These are phyloP conservation scores for Kazachstania africana DNA, from an alignment of 805 yeast species.

Conservation along the genomic window DNA sequence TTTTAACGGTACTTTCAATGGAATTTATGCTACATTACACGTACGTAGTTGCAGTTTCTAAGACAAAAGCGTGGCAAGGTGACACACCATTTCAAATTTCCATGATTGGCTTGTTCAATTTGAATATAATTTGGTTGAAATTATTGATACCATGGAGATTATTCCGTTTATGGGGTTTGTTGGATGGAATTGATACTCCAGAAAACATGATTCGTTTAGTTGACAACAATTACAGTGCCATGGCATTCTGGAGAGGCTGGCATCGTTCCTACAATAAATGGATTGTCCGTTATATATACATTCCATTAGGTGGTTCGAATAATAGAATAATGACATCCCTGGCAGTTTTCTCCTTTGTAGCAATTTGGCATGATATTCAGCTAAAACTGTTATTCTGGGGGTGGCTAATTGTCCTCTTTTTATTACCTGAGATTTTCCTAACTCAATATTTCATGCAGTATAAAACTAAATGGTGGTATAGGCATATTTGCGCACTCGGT, in stretches of 20 bases:
- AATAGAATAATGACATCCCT: constrained; percentile 65
- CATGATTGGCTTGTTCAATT: constrained; percentile 85
- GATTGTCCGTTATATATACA: constrained; percentile 78
- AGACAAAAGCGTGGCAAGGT: constrained; percentile 79
- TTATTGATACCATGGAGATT: constrained; percentile 91
- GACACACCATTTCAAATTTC: constrained; percentile 87
- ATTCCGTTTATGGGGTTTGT: constrained; percentile 81
- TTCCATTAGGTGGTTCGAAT: constrained; percentile 80
- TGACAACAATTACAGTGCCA: constrained; percentile 84
- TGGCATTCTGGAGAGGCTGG: constrained; percentile 99
- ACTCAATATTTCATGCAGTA: constrained; percentile 33
- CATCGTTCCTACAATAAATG: constrained; percentile 88
- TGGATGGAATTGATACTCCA: constrained; percentile 94
- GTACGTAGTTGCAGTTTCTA: constrained; percentile 88
- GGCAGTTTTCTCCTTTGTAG: constrained; percentile 88
- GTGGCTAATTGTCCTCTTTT: constrained; percentile 79
- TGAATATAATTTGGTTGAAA: constrained; percentile 88
- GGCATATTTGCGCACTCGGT: constrained; percentile 76
- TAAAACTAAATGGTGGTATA: constrained; percentile 49
- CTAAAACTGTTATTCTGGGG: constrained; percentile 87
- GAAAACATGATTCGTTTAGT: constrained; percentile 96
- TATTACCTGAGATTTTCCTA: constrained; percentile 73
- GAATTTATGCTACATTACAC: constrained; percentile 78
- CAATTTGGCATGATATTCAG: constrained; percentile 97
- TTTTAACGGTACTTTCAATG: constrained; percentile 73